Evolutionary conservation across 2,329 filamentous ascomycete species (phyloP).

Genomic region (Lachnellula arida): DNA sequence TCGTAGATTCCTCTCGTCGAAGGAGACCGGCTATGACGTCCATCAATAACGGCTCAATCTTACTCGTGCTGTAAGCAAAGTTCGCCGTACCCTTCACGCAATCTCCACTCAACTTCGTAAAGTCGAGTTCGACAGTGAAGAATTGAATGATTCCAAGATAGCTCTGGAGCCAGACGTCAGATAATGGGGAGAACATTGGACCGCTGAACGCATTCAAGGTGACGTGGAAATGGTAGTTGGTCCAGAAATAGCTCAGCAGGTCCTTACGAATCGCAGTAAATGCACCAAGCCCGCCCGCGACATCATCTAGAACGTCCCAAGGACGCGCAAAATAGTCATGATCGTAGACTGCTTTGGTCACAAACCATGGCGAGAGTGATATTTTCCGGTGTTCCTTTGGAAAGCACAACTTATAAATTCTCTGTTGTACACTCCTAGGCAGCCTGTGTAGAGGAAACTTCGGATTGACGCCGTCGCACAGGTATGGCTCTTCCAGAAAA

Average conservation of each 20-base stretch:
- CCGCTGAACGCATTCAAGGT: conserved; percentile 25
- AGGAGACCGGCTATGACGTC: conserved; percentile 13
- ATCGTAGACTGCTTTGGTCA: conserved; percentile 22
- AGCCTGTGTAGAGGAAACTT: conserved; percentile 9
- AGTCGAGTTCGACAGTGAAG: conserved; percentile 30
- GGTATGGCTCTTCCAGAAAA: not conserved
- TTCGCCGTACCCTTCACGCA: conserved; percentile 9
- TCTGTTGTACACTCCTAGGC: conserved; percentile 15
- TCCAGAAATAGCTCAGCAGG: conserved; percentile 31
- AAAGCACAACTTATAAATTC: conserved; percentile 28
- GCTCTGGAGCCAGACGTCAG: conserved; percentile 23
- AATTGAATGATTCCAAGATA: conserved; percentile 24
- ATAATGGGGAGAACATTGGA: conserved; percentile 24
- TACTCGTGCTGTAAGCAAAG: conserved; percentile 13
- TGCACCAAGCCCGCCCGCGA: conserved; percentile 20
- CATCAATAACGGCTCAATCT: conserved; percentile 14
- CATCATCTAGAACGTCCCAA: conserved; percentile 23
- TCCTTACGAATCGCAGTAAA: conserved; percentile 23
- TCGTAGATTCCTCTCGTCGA: conserved; percentile 2
- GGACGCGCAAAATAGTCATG: conserved; percentile 23
- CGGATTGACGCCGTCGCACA: not conserved
- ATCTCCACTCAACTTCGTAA: conserved; percentile 27
- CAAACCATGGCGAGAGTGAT: conserved; percentile 22
- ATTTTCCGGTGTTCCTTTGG: conserved; percentile 20
- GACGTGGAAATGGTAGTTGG: conserved; percentile 29